Conservation (phyloP, 345 rosid species). For the Microthlaspi erraticum region DNA sequence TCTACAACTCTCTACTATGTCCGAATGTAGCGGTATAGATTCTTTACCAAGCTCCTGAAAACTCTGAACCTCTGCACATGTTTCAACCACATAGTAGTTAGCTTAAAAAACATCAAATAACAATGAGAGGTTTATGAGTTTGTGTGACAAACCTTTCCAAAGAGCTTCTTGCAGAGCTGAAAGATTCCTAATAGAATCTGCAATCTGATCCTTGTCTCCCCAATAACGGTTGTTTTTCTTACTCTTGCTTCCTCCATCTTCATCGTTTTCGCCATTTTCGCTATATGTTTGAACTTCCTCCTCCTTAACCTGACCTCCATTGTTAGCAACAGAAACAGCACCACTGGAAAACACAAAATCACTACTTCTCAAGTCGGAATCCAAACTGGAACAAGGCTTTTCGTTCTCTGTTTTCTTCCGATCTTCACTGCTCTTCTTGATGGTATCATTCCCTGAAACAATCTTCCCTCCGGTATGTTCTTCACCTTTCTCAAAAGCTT, state of each 20-base stretch:
- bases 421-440: constrained; percentile 82
- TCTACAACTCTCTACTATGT: constrained; percentile 29
- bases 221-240: constrained; percentile 39
- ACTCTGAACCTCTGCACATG: constrained; percentile 61
- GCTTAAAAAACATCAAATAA: constrained; percentile 10
- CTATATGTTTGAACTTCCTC: constrained; percentile 55
- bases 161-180: constrained; percentile 74
- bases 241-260: constrained; percentile 47
- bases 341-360: constrained; percentile 74
- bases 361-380: constrained; percentile 87
- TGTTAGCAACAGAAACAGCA: constrained; percentile 51
- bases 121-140: too few species aligned
- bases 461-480: constrained; percentile 64
- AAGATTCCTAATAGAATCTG: constrained; percentile 58
- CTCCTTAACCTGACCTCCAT: constrained; percentile 51
- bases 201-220: constrained; percentile 60
- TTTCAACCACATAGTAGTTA: constrained; percentile 28
- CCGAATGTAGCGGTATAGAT: constrained; percentile 35
- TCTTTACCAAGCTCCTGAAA: constrained; percentile 61
- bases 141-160: constrained; percentile 60
- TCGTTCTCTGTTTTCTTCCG: constrained; percentile 68
- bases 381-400: constrained; percentile 83
- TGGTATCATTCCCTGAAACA: constrained; percentile 51
- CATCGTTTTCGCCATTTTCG: constrained; percentile 52
- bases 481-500: constrained; percentile 67